Evolutionary conservation across 257 asterid species (phyloP).

Genomic region (Solanum gandarillasii): DNA sequence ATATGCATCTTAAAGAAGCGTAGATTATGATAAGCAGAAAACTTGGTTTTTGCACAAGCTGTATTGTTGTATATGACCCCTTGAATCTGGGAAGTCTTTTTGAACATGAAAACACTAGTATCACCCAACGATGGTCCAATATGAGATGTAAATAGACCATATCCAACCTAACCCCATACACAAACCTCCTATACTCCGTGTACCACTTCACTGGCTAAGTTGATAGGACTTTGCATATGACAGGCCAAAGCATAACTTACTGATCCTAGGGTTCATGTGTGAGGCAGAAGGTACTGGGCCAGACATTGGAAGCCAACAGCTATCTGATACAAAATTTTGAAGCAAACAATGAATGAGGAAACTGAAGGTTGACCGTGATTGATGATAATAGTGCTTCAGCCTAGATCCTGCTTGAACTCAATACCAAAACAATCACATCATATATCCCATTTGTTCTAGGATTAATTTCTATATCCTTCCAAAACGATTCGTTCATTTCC

Average conservation of each 20-base stretch:
- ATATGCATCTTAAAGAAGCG: neutral
- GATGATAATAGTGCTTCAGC: neutral
- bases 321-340: neutral
- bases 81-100: neutral
- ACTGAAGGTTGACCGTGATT: neutral
- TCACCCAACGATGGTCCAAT: neutral
- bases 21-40: neutral
- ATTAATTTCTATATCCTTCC: neutral
- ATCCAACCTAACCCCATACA: neutral
- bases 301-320: neutral
- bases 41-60: neutral
- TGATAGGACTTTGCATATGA: neutral
- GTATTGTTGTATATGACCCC: neutral
- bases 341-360: neutral
- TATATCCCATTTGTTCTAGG: neutral
- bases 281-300: neutral
- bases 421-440: neutral
- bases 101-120: neutral
- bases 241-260: neutral
- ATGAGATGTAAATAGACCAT: neutral
- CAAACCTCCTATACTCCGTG: neutral
- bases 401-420: neutral
- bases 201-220: neutral
- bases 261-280: neutral
- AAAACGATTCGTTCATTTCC: neutral